Conservation (phyloP, 352 stramenopile genomes). For the Phytophthora cryptogea region DNA sequence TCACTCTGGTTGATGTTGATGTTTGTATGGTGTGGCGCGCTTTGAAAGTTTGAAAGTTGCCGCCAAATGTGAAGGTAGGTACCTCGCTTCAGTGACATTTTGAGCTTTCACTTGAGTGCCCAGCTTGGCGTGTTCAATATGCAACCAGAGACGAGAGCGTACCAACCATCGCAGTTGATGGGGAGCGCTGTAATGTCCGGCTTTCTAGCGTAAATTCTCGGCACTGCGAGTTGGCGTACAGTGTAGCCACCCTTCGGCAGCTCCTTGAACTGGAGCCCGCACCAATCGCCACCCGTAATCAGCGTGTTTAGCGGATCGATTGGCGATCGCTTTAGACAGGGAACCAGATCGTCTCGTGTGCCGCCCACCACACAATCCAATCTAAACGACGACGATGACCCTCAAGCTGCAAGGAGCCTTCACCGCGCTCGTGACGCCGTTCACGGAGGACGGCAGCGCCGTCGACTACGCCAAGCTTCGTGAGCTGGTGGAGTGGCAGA, state of each 20-base stretch:
- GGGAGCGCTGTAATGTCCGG: conserved; percentile 1
- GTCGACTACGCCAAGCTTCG: conserved; percentile 95
- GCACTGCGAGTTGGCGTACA: not conserved
- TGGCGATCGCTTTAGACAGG: not conserved
- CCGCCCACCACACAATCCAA: conserved; percentile 33
- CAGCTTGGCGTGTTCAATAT: conserved; percentile 14
- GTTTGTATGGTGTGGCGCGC: conserved; percentile 11
- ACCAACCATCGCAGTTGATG: conserved; percentile 9
- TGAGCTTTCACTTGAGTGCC: conserved; percentile 9
- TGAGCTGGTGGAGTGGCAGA: conserved; percentile 92
- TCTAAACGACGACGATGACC: conserved; percentile 44
- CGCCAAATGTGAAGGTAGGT: conserved; percentile 19
- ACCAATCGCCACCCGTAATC: conserved; percentile 16
- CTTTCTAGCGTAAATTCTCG: conserved; percentile 10
- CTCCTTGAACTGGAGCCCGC: conserved; percentile 19
- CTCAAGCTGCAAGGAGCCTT: conserved; percentile 82
- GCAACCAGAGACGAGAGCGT: not conserved
- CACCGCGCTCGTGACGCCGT: conserved; percentile 96
- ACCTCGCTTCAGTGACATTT: conserved; percentile 16
- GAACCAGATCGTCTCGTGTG: not conserved
- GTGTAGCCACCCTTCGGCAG: conserved; percentile 10
- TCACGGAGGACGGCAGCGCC: conserved; percentile 87
- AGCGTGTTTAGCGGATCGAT: conserved; percentile 16
- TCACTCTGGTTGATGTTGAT: conserved; percentile 24
- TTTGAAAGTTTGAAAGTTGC: conserved; percentile 37